Base-by-base conservation (phyloP, 768 basidiomycete species). In the Thelephora ganbajun region DNA sequence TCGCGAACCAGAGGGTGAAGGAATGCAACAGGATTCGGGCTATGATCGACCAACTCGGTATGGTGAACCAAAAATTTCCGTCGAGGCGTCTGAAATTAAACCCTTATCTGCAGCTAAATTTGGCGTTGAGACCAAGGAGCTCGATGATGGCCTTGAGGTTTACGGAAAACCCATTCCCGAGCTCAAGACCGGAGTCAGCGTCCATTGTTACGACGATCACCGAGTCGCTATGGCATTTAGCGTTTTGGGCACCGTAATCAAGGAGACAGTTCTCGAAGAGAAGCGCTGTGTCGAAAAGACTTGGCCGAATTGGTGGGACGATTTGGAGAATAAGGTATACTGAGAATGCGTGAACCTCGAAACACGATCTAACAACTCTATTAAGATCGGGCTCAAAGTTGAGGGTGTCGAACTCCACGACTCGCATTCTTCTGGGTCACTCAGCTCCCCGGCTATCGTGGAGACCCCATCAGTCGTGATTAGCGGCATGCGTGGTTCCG, bases 281-380 rank as follows among this genome's bases (percentile, higher is more conserved):
- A 94, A 94, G 65, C 73, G 93, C 47, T 97, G 96, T 58, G 96
- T 99, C 30, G 94, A 94, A 66, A 99, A 99, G 75, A 99, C 94
- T 0, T 99, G 94, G 94, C 96, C 96, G 0, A 93, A 92, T 60
- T 99, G 93, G 90, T 99, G 94, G 93, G 96, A 98, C 59, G 96
- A 98, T 63, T 71, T 99, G 20, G 78, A 88, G 60, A 92, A 89
- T 69, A 96, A 96, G 78, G 89, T 87, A 45, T 2, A 68, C 39
- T n/a, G 9, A 42, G 36, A 48, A 44, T 23, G 11, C 9, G 23
- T 7, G 7, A 35, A 26, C 20, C 44, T 46, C 9, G 33, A 6
- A 48, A 5, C 3, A 43, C 16, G 12, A 11, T 20, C 51, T 54
- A 13, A 57, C 16, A 14, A 18, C 14, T 34, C 23, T 16, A 20